Conservation (phyloP, 805 yeast species). For the Candida mattraensis region DNA sequence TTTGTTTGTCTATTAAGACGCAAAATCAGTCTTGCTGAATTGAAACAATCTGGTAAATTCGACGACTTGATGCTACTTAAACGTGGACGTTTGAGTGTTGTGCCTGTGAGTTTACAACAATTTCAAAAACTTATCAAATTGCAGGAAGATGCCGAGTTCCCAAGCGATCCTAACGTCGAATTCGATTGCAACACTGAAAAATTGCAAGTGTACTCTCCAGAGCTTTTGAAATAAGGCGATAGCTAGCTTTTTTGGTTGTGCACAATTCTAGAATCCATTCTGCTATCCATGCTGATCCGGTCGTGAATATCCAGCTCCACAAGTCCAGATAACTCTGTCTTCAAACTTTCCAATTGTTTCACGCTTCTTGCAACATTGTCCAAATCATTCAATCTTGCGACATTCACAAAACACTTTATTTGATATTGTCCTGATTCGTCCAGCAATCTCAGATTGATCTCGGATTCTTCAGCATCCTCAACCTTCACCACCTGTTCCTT, state of each 20-base stretch:
- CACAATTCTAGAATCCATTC: constrained; percentile 45
- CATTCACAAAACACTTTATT: constrained; percentile 67
- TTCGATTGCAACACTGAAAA: constrained; percentile 23
- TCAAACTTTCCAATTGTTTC: constrained; percentile 58
- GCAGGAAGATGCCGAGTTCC: constrained; percentile 28
- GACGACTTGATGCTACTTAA: constrained; percentile 45
- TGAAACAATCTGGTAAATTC: constrained; percentile 35
- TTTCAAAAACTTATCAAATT: constrained; percentile 40
- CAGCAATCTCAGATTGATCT: constrained; percentile 22
- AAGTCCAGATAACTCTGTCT: constrained; percentile 65
- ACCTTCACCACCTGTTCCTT: constrained; percentile 7
- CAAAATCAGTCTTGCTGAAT: constrained; percentile 40
- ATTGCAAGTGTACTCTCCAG: constrained; percentile 9
- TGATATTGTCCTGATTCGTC: constrained; percentile 59
- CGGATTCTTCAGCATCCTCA: constrained; percentile 9
- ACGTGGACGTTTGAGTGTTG: constrained; percentile 51
- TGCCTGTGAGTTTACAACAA: constrained; percentile 46
- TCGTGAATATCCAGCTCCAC: constrained; percentile 74
- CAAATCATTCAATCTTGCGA: constrained; percentile 70
- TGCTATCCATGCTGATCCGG: constrained; percentile 76
- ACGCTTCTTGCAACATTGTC: constrained; percentile 68
- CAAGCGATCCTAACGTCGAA: constrained; percentile 9
- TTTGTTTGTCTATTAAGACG: constrained; percentile 44
- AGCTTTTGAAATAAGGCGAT: constrained; percentile 6
- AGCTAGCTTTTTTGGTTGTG: constrained; percentile 7